Percentiles rank a stretch among this genome's conserved stretches.
Conservation (phyloP, 2,329 filamentous ascomycete species). For the Septoria petroselini region DNA sequence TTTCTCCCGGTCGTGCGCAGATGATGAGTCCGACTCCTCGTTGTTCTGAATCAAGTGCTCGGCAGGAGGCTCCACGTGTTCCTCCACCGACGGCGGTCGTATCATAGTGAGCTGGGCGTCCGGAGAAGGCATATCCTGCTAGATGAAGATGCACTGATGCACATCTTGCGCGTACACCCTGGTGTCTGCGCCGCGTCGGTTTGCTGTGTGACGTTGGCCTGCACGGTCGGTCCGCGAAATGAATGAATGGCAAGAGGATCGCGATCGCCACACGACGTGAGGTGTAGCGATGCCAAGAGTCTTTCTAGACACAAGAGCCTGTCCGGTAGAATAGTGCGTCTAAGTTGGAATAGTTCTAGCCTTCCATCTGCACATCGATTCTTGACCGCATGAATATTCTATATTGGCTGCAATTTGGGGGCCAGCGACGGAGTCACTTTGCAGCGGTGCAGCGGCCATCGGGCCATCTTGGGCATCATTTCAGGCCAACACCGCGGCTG, state of each 20-base stretch:
- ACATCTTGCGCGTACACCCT: slow-evolving; percentile 5
- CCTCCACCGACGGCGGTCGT: not conserved
- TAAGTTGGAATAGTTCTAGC: too few species aligned
- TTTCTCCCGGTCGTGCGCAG: slow-evolving; percentile 18
- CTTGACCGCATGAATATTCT: too few species aligned
- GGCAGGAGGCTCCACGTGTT: not conserved
- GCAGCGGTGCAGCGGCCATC: not conserved
- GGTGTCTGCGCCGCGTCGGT: not conserved
- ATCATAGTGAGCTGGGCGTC: not conserved
- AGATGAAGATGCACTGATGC: slow-evolving; percentile 1
- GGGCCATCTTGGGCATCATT: too few species aligned
- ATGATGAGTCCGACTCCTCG: slow-evolving; percentile 6
- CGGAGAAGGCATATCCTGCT: not conserved
- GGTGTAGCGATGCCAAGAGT: too few species aligned
- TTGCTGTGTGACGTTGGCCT: not conserved
- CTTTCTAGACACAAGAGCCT: too few species aligned
- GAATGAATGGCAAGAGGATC: too few species aligned
- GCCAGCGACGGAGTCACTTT: too few species aligned
- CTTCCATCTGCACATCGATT: too few species aligned
- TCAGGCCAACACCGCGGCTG: not conserved
- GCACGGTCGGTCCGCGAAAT: slow-evolving; percentile 14
- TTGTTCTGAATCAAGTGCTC: not conserved
- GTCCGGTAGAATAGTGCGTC: too few species aligned
- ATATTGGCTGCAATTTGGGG: too few species aligned
- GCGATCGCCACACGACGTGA: too few species aligned